These are phyloP conservation scores for Solanum appendiculatum DNA, from an alignment of 257 asterid genomes.

Conservation along the genomic window DNA sequence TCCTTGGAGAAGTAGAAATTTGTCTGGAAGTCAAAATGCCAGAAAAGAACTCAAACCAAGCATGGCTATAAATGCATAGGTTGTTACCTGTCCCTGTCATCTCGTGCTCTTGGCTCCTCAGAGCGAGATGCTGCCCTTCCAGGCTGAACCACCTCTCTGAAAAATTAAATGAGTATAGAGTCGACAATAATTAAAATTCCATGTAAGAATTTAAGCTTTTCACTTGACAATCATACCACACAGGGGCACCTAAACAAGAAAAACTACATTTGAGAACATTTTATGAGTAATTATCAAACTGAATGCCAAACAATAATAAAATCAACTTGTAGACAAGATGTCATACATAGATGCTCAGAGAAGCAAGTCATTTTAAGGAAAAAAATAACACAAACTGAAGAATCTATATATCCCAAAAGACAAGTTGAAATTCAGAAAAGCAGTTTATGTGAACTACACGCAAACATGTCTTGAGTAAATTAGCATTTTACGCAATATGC, in stretches of 20 bases:
- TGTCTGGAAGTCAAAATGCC: background rate
- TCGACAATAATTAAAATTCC: background rate
- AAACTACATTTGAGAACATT: background rate
- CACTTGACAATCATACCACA: background rate
- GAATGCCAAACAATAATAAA: background rate
- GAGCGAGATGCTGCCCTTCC: slow-evolving; percentile 70
- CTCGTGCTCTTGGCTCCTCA: slow-evolving; percentile 81
- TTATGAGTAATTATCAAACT: background rate
- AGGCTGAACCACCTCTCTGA: slow-evolving; percentile 71
- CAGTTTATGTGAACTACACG: background rate
- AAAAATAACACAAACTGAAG: background rate
- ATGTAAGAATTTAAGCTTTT: background rate
- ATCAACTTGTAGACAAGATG: background rate
- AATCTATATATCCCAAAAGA: background rate
- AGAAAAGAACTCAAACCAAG: background rate
- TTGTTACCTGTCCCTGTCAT: slow-evolving; percentile 63
- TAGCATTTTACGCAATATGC: background rate
- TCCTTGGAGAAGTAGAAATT: background rate
- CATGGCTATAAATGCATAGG: background rate
- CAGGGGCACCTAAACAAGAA: background rate
- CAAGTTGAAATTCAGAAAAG: background rate
- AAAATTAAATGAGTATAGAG: background rate
- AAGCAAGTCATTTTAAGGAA: background rate
- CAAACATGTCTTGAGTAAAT: background rate
- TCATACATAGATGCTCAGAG: background rate